These are phyloP conservation scores for Neofusicoccum umdonicola DNA, from an alignment of 2,329 filamentous ascomycete species.

Conservation along the genomic window DNA sequence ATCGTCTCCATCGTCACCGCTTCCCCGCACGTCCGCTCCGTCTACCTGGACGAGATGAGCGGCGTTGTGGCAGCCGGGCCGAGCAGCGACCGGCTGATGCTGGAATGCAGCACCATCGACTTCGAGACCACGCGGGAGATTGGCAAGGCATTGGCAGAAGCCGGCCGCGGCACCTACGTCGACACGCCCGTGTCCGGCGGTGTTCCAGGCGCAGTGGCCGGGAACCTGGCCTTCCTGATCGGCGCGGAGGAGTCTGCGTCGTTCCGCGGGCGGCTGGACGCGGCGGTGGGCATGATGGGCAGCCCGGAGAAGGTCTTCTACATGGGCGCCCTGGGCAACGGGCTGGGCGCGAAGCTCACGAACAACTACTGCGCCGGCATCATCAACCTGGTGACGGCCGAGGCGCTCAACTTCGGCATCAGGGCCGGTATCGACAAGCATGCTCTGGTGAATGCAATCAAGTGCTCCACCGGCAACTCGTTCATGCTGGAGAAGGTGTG, in stretches of 20 bases:
- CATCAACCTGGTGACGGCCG: constrained; percentile 31
- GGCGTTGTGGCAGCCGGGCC: constrained; percentile 27
- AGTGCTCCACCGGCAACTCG: constrained; percentile 30
- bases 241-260: constrained; percentile 17
- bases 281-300: constrained; percentile 25
- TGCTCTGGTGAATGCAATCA: constrained; percentile 29
- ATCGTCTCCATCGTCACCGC: constrained; percentile 32
- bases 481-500: constrained; percentile 37
- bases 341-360: constrained; percentile 33
- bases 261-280: constrained; percentile 20
- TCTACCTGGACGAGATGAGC: constrained; percentile 28
- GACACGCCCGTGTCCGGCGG: constrained; percentile 35
- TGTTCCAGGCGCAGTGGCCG: constrained; percentile 30
- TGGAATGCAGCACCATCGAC: constrained; percentile 35
- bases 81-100: constrained; percentile 25
- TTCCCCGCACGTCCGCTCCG: constrained; percentile 28
- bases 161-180: constrained; percentile 25
- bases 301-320: constrained; percentile 31
- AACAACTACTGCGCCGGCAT: constrained; percentile 35
- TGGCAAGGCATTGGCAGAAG: constrained; percentile 21
- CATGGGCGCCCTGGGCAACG: constrained; percentile 28
- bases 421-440: constrained; percentile 30
- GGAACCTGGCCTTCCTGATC: constrained; percentile 29
- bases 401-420: constrained; percentile 33
- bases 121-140: constrained; percentile 28